Evolutionary conservation across 2,329 filamentous ascomycete species (phyloP).

Genomic region (Fusarium xylarioides): DNA sequence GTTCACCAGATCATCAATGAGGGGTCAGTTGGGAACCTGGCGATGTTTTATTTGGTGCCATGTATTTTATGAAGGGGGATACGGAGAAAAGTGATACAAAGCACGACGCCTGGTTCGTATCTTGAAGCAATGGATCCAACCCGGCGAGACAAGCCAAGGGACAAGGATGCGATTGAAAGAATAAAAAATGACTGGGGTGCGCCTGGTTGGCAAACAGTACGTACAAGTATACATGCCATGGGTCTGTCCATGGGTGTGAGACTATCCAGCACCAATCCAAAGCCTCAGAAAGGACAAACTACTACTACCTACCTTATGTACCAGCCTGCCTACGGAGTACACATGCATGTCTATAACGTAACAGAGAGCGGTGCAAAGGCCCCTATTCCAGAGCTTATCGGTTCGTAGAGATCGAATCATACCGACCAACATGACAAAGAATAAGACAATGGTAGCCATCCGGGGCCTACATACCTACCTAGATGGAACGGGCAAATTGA

Average conservation of each 20-base stretch:
- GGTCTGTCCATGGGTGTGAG: conserved; percentile 19
- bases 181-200: conserved; percentile 25
- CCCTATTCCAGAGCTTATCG: conserved; percentile 1
- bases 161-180: conserved; percentile 39
- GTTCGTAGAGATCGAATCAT: neutral
- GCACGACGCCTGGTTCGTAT: conserved; percentile 44
- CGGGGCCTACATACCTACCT: neutral
- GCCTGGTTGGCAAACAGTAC: conserved; percentile 19
- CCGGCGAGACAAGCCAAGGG: conserved; percentile 42
- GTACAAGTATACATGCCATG: conserved; percentile 1
- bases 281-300: conserved; percentile 17
- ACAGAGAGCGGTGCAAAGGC: conserved; percentile 17
- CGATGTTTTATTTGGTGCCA: conserved; percentile 45
- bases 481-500: conserved; percentile 13
- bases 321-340: neutral
- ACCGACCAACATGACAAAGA: neutral
- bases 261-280: conserved; percentile 26
- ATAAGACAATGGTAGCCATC: neutral
- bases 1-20: conserved; percentile 35
- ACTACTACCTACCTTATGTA: no score
- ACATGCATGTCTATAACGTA: neutral
- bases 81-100: conserved; percentile 45
- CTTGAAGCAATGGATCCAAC: conserved; percentile 45
- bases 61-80: conserved; percentile 46
- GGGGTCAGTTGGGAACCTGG: conserved; percentile 42